Evolutionary conservation across 2,329 filamentous ascomycete genomes (phyloP).

Genomic region (Remersonia thermophila): DNA sequence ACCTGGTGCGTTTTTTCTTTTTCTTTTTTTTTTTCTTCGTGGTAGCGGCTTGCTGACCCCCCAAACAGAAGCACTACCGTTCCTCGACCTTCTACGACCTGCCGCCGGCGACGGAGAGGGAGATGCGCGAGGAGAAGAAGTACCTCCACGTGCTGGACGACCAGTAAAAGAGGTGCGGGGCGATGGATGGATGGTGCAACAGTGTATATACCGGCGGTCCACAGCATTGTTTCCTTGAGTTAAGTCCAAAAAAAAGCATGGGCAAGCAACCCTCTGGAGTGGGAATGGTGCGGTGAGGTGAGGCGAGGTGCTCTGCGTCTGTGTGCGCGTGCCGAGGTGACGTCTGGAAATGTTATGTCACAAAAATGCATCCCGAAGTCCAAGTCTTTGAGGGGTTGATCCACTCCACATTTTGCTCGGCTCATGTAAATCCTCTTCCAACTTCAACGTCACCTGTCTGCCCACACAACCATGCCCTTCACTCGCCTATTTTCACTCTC

Average conservation of each 20-base stretch:
- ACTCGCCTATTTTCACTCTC: no score
- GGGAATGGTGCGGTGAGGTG: no score
- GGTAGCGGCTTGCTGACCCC: conserved; percentile 24
- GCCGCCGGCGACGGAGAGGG: conserved; percentile 85
- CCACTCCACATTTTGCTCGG: no score
- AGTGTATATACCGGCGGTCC: conserved; percentile 24
- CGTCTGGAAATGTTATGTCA: no score
- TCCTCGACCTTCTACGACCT: conserved; percentile 83
- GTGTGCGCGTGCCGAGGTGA: no score
- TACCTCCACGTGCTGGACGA: conserved; percentile 85
- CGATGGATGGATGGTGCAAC: conserved; percentile 6
- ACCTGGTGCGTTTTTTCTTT: conserved; percentile 52
- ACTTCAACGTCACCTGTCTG: no score
- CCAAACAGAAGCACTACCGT: conserved; percentile 69
- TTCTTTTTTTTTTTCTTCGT: background rate
- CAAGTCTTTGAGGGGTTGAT: no score
- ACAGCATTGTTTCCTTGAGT: conserved; percentile 18
- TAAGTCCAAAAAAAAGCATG: background rate
- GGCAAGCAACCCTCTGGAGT: no score
- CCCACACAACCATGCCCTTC: no score
- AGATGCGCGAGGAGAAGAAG: conserved; percentile 91
- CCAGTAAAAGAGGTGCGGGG: conserved; percentile 41
- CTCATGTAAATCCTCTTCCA: no score
- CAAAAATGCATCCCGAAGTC: no score
- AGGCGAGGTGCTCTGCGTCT: no score